Conservation (phyloP, 345 rosid species). For the Linum lewisii region DNA sequence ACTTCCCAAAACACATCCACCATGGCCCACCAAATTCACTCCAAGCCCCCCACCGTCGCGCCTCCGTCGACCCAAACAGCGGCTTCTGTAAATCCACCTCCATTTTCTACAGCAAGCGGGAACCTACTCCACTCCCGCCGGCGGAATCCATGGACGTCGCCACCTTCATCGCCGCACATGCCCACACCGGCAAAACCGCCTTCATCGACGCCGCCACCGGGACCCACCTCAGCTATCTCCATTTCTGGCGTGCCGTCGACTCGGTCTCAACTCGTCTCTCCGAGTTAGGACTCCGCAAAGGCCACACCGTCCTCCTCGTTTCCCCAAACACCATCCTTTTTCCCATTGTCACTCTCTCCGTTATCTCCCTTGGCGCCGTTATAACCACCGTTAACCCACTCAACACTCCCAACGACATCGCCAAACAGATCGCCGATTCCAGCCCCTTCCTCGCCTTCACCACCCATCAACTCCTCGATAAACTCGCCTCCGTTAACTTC, state of each 20-base stretch:
- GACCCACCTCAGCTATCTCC: slow-evolving; percentile 43
- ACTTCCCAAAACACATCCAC: too few relatives aligned
- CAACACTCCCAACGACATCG: slow-evolving; percentile 62
- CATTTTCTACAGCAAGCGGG: slow-evolving; percentile 64
- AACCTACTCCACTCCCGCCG: slow-evolving; percentile 43
- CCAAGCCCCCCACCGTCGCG: neutral
- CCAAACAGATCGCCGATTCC: slow-evolving; percentile 52
- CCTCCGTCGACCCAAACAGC: slow-evolving; percentile 32
- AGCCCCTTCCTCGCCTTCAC: slow-evolving; percentile 71
- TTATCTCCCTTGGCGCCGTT: slow-evolving; percentile 84
- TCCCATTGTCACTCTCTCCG: slow-evolving; percentile 84
- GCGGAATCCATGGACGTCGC: slow-evolving; percentile 53
- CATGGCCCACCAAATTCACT: too few relatives aligned
- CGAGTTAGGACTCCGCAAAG: slow-evolving; percentile 70
- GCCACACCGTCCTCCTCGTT: slow-evolving; percentile 69
- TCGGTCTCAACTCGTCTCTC: slow-evolving; percentile 49
- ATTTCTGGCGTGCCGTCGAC: slow-evolving; percentile 68
- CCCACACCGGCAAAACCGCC: slow-evolving; percentile 67
- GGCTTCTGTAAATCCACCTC: slow-evolving; percentile 58
- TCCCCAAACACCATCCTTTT: slow-evolving; percentile 81
- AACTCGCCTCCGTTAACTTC: slow-evolving; percentile 33
- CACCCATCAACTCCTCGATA: slow-evolving; percentile 41
- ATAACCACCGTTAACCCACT: slow-evolving; percentile 82
- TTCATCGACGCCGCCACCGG: slow-evolving; percentile 84
- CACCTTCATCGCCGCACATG: slow-evolving; percentile 63